Evolutionary conservation across 768 basidiomycete species (phyloP).

Genomic region (Xanthoconium purpureum): DNA sequence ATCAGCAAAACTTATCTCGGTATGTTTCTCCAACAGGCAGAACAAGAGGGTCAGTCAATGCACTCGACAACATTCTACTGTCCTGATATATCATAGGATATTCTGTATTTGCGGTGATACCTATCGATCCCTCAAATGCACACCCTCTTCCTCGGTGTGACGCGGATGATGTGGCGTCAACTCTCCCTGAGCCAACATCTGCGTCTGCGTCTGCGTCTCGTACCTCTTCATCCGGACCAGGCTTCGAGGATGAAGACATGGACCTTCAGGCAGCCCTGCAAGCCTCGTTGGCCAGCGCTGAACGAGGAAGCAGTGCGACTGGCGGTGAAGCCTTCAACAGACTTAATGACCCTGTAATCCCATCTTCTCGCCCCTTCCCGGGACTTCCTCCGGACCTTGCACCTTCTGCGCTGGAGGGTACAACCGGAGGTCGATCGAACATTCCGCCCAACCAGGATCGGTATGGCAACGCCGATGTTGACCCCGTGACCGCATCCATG

Average conservation of each 20-base stretch:
- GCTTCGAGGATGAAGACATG: slow-evolving; percentile 79
- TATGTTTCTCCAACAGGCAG: slow-evolving; percentile 85
- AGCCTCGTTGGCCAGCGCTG: slow-evolving; percentile 57
- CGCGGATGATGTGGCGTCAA: slow-evolving; percentile 68
- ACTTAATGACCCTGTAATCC: slow-evolving; percentile 16
- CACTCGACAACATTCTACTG: background rate
- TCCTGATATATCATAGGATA: slow-evolving; percentile 51
- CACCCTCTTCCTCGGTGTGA: slow-evolving; percentile 58
- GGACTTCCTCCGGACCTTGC: slow-evolving; percentile 16
- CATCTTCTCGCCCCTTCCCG: slow-evolving; percentile 29
- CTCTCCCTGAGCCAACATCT: slow-evolving; percentile 54
- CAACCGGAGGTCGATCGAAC: slow-evolving; percentile 5
- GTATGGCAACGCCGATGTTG: slow-evolving; percentile 33
- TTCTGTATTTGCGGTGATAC: slow-evolving; percentile 75
- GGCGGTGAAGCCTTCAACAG: slow-evolving; percentile 9
- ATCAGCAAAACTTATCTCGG: slow-evolving; percentile 78
- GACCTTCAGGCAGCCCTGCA: slow-evolving; percentile 86
- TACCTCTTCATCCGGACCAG: slow-evolving; percentile 20
- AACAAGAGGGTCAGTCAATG: slow-evolving; percentile 64
- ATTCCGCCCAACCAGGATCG: slow-evolving; percentile 33
- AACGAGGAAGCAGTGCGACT: background rate
- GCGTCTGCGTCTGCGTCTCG: slow-evolving; percentile 18
- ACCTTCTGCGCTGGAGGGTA: slow-evolving; percentile 15
- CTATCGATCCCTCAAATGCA: slow-evolving; percentile 52
- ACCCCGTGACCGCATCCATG: slow-evolving; percentile 66